A percentile compares a stretch with the other conserved stretches of the same genome.
Evolutionary conservation across 1,139 yeast species (phyloP).

Genomic region (Candida sp.): DNA sequence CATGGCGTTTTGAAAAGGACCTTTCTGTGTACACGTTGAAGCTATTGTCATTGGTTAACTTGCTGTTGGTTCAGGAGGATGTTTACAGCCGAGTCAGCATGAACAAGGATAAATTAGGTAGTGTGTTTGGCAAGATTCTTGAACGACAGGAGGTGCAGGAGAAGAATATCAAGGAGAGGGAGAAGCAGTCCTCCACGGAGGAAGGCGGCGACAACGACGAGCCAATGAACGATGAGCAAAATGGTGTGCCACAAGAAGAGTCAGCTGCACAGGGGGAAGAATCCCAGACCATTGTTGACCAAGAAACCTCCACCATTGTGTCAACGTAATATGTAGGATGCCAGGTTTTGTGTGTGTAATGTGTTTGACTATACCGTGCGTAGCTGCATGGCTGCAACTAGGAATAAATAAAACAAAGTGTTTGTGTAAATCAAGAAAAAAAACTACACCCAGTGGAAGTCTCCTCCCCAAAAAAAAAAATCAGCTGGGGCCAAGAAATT

Average conservation of each 20-base stretch:
- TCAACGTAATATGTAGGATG: neutral
- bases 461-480: too few species aligned
- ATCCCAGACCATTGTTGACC: neutral
- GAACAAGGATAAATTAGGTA: conserved; percentile 55
- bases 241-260: too few species aligned
- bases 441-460: too few species aligned
- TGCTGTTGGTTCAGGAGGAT: conserved; percentile 36
- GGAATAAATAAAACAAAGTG: too few species aligned
- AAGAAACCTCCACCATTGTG: neutral
- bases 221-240: too few species aligned
- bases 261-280: neutral
- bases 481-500: too few species aligned
- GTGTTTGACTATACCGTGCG: too few species aligned
- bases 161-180: conserved; percentile 6
- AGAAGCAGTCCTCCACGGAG: neutral
- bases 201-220: neutral
- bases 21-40: conserved; percentile 58
- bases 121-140: conserved; percentile 29
- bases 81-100: conserved; percentile 45
- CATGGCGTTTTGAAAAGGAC: conserved; percentile 45
- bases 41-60: conserved; percentile 46
- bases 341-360: too few species aligned
- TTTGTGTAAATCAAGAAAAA: too few species aligned
- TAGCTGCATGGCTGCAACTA: too few species aligned
- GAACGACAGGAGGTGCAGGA: conserved; percentile 21